phyloP scores from a whole-genome alignment of 2,329 filamentous ascomycete genomes.

The Madurella fahalii region DNA sequence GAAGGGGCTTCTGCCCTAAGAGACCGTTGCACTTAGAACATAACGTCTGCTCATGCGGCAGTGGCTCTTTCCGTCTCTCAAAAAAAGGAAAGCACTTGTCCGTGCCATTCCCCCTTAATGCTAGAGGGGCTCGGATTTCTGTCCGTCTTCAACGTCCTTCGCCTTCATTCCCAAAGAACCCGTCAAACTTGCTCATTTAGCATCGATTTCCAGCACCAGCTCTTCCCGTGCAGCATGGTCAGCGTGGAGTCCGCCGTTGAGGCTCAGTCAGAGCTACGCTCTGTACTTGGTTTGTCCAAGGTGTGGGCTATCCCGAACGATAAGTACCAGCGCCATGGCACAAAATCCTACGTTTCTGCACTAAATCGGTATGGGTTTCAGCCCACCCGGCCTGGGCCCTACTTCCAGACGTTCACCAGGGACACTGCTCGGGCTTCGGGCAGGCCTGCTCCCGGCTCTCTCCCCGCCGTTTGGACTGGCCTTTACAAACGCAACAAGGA shows the following conservation, averaged over 20 bases:
- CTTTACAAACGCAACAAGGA: constrained; percentile 43
- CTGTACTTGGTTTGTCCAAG: constrained; percentile 39
- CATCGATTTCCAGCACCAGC: too few relatives aligned
- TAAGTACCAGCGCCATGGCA: constrained; percentile 55
- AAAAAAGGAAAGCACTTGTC: too few relatives aligned
- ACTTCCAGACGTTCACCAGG: constrained; percentile 45
- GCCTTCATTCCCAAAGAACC: too few relatives aligned
- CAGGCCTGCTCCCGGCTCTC: constrained; percentile 40
- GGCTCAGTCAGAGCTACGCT: constrained; percentile 34
- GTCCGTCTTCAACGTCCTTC: too few relatives aligned
- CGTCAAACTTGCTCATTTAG: too few relatives aligned
- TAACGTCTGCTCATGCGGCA: too few relatives aligned
- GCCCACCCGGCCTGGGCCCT: constrained; percentile 61
- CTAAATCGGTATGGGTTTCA: constrained; percentile 60
- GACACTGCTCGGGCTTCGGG: constrained; percentile 26
- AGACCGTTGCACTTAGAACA: too few relatives aligned
- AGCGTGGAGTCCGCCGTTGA: constrained; percentile 35
- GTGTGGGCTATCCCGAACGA: constrained; percentile 52
- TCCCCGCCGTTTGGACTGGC: constrained; percentile 41
- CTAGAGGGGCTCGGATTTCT: too few relatives aligned
- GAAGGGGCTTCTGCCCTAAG: too few relatives aligned
- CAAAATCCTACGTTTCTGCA: constrained; percentile 59
- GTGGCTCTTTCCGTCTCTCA: too few relatives aligned
- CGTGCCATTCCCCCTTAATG: too few relatives aligned
- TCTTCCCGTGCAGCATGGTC: not conserved